Base-by-base conservation (phyloP, 1,284 basidiomycete species). In the Bjerkandera adusta region DNA sequence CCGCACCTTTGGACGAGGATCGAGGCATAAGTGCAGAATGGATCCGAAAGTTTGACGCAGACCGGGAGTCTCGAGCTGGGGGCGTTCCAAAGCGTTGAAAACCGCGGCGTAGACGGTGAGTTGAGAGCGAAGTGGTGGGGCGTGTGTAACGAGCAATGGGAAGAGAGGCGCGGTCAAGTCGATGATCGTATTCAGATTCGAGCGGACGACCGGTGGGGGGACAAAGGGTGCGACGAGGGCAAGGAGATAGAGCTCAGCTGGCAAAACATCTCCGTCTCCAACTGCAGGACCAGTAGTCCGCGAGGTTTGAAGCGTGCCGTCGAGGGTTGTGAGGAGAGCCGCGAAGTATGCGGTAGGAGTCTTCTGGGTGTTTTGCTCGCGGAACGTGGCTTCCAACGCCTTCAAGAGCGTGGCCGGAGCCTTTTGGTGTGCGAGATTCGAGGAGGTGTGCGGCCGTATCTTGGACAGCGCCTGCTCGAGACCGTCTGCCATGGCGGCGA, bases 1-100 rank as follows among this genome's bases (percentile, higher is more conserved):
- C 48, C 97, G 83, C 38, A 99, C 92, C 71, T 99, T 98, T 29
- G 97, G 96, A 36, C 96, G 75, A 1, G 85, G 78, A 70, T 99
- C 96, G 41, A 93, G 73, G 56, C 83, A 87, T 41, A 98, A 71
- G 50, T 89, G 83, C 38, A 99, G 72, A 38, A 96, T 72, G 18
- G 84, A 83, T 26, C 84, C 83, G 67, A 90, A 93, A 1, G 80
- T 73, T 61, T 91, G 85, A 37, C 89, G 81, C 56, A 89, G 77
- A 65, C 70, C 84, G 58, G 73, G 82, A 52, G 69, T 71, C 57
- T 80, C 86, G 57, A 94, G 68, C 30, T 89, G 84, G 2, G 83
- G 72, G 15, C 79, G 73, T 59, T 91, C 86, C 18, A 95, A 73
- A 16, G 83, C 71, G 36, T 69, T 70, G 43, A 91, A 72, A 6